phyloP scores from a whole-genome alignment of 768 basidiomycete species.

The Hypsizygus marmoreus region DNA sequence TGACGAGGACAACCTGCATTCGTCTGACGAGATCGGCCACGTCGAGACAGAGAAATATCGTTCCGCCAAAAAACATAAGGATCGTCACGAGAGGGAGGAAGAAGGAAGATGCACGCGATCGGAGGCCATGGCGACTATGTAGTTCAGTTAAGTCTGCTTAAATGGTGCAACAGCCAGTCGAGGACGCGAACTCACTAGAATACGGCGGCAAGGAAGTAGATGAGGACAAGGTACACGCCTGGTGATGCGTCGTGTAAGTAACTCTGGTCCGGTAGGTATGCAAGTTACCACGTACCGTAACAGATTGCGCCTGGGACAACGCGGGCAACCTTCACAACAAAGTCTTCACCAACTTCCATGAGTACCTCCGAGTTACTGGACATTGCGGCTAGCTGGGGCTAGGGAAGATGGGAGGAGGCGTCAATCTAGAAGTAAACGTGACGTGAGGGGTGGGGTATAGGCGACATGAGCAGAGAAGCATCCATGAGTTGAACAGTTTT shows the following conservation, averaged over 20 bases:
- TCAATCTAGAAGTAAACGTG: too few relatives aligned
- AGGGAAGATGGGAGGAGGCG: neutral
- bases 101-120: constrained; percentile 16
- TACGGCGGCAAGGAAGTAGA: constrained; percentile 14
- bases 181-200: constrained; percentile 11
- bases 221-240: constrained; percentile 22
- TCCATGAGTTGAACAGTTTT: too few relatives aligned
- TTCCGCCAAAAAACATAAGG: constrained; percentile 29
- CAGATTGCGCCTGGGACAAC: constrained; percentile 19
- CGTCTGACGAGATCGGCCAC: constrained; percentile 27
- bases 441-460: too few relatives aligned
- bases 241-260: neutral
- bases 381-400: constrained; percentile 6
- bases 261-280: neutral
- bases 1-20: constrained; percentile 26
- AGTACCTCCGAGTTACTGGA: constrained; percentile 16
- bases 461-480: too few relatives aligned
- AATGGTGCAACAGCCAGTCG: too few relatives aligned
- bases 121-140: constrained; percentile 18
- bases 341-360: constrained; percentile 16
- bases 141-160: neutral
- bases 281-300: constrained; percentile 16
- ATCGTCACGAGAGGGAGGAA: constrained; percentile 24
- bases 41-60: constrained; percentile 27
- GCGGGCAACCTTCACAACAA: constrained; percentile 20